Conservation (phyloP, 2,329 filamentous ascomycete genomes). For the Cryphonectria carpinicola region DNA sequence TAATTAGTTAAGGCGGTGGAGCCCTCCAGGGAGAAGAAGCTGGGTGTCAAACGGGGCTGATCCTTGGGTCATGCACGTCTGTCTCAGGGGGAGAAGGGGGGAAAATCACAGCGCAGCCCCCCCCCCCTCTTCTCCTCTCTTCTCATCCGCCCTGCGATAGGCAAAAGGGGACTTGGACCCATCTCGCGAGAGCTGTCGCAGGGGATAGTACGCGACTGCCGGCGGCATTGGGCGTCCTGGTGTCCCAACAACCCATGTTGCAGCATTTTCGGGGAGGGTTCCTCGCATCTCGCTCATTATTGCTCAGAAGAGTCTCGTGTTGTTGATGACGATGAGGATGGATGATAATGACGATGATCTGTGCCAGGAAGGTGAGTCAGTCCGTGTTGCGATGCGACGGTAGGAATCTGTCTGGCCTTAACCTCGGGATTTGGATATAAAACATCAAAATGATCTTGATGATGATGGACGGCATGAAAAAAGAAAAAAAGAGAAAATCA, state of each 20-base stretch:
- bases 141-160: neutral
- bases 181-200: too few species aligned
- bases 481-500: too few species aligned
- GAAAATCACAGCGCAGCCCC: neutral
- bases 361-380: neutral
- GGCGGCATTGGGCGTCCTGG: too few species aligned
- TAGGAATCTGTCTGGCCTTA: neutral
- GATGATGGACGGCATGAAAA: neutral
- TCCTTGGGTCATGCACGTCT: neutral
- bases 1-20: neutral
- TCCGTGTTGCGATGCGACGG: neutral
- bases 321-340: neutral
- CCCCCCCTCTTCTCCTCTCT: neutral
- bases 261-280: neutral
- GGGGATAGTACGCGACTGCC: neutral
- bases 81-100: neutral
- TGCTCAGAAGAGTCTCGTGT: neutral
- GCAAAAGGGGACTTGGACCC: too few species aligned
- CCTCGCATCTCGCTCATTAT: neutral
- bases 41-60: neutral
- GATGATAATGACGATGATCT: conserved; percentile 1
- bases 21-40: neutral
- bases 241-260: neutral
- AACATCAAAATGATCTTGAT: neutral
- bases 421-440: neutral